Evolutionary conservation across 208 protist genomes (phyloP).

Genomic region (Leishmania tarentolae): DNA sequence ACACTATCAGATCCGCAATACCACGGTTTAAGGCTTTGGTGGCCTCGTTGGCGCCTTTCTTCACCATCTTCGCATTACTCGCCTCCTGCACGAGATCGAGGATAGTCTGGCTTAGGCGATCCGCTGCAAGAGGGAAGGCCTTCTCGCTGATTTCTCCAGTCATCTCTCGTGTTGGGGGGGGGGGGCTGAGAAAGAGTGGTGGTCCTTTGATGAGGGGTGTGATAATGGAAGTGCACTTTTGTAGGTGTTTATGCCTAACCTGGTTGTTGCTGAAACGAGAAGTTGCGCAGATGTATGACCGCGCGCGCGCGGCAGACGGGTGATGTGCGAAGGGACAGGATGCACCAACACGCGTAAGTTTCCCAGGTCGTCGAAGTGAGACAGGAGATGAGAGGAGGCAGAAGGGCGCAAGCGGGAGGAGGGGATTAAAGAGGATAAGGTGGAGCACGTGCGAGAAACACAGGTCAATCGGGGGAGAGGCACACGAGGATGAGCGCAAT

Average conservation of each 20-base stretch:
- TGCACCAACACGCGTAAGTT: neutral
- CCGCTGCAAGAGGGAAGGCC: slow-evolving; percentile 98
- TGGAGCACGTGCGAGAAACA: neutral
- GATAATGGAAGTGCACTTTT: neutral
- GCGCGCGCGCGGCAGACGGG: neutral
- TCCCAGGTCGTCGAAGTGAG: neutral
- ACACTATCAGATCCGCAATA: slow-evolving; percentile 98
- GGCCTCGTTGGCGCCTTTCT: slow-evolving; percentile 99
- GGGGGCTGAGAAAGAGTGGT: slow-evolving; percentile 2
- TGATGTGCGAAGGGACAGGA: neutral
- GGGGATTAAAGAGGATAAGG: neutral
- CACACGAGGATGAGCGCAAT: neutral
- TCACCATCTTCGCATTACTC: slow-evolving; percentile 98
- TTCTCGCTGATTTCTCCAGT: slow-evolving; percentile 96
- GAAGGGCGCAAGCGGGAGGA: slow-evolving; percentile 8
- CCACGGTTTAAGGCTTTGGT: slow-evolving; percentile 99
- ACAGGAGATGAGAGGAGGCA: slow-evolving; percentile 15
- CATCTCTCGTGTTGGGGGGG: slow-evolving; percentile 55
- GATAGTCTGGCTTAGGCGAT: slow-evolving; percentile 96
- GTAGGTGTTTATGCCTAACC: neutral
- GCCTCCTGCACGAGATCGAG: slow-evolving; percentile 99
- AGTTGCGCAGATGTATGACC: neutral
- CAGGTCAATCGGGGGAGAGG: neutral
- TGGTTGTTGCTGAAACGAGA: neutral
- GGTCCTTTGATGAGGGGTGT: neutral